Evolutionary conservation across 2,329 filamentous ascomycete species (phyloP).

Genomic region (Scedosporium boydii): DNA sequence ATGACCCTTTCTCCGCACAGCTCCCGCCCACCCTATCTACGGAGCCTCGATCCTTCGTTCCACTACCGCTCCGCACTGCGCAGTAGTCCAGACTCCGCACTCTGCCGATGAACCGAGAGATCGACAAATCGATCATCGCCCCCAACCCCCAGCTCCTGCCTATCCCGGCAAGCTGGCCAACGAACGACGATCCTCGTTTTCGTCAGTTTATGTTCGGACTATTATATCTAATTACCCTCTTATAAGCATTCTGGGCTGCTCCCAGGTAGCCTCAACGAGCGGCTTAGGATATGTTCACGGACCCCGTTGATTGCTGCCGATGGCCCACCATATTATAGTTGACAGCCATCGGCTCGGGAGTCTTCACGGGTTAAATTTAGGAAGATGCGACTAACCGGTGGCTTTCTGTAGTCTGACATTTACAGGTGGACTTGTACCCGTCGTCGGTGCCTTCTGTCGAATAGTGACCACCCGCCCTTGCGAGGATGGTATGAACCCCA

Average conservation of each 20-base stretch:
- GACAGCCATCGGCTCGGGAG: too few relatives aligned
- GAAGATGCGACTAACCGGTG: too few relatives aligned
- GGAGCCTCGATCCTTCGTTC: background rate
- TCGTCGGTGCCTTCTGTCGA: too few relatives aligned
- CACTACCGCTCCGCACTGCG: background rate
- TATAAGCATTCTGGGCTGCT: background rate
- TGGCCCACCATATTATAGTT: too few relatives aligned
- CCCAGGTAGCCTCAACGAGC: too few relatives aligned
- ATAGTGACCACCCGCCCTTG: too few relatives aligned
- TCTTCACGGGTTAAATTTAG: too few relatives aligned
- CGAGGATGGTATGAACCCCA: too few relatives aligned
- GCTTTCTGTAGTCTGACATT: too few relatives aligned
- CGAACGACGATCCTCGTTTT: background rate
- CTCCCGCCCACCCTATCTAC: background rate
- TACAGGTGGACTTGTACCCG: too few relatives aligned
- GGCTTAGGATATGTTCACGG: too few relatives aligned
- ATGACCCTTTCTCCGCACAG: background rate
- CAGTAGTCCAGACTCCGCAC: background rate
- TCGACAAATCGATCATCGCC: background rate
- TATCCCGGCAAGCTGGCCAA: background rate
- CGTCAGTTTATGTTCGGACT: background rate
- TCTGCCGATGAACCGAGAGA: background rate
- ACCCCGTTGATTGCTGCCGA: too few relatives aligned
- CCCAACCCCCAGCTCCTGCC: background rate
- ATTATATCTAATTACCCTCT: background rate